Base-by-base conservation (phyloP, 169 alveolate species). In the Plasmodium gaboni region DNA sequence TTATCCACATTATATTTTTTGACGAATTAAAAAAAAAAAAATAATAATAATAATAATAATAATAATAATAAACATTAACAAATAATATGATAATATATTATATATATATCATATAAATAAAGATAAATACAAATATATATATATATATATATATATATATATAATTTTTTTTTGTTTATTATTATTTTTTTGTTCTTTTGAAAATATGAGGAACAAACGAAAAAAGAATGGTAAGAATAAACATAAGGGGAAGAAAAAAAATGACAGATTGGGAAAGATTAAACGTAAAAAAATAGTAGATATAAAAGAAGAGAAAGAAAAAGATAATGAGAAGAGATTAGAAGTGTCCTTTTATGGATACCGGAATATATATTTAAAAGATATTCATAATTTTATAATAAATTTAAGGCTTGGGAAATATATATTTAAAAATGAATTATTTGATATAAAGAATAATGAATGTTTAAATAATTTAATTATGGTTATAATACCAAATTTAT, bases 301-400 rank as follows among this genome's bases (percentile, higher is more conserved):
- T 10, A 38, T 38, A 38, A 51, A 72, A 38, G 32, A 28, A 22
- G 44, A 26, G 5, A 8, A 42, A 0, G 28, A 44, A 55, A 42
- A 74, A 6, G 60, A 74, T 13, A 13, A 26, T 22, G 22, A 17
- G 15, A 74, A 24, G 28, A 74, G 60, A 22, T 17, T 83, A 13
- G 50, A 83, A 71, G 69, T 83, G 24, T 46, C 70, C 17, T 68
- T 83, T 57, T 83, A 28, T 46, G 73, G 83, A 4, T 13, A 68
- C 38, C 51, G 60, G 55, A 68, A 83, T 67, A 68, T 83, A 68
- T 68, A 19, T 48, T 28, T 83, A 28, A 83, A 60, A 83, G 91
- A 83, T 53, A 68, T 83, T 17, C 91, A 83, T 48, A 83, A 83
- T 57, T 83, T 83, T 83, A 67, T 83, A 15, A 26, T 67, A 19